Evolutionary conservation across 441 rosid species (phyloP), one percentile per base, ranked within the genome.

Genomic region (Croton setiger): DNA sequence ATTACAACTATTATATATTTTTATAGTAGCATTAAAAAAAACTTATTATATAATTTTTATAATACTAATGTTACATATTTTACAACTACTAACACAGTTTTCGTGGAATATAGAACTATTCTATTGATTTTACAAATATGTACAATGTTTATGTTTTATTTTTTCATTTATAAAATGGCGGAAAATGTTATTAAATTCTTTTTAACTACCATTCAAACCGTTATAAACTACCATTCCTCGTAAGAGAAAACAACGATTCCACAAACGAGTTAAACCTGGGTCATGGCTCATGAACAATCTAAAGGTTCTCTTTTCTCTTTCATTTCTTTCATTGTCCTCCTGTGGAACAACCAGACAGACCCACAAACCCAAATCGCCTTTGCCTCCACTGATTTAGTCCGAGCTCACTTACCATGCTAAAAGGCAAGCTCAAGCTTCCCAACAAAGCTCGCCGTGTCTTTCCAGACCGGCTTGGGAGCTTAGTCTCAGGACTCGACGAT

Each of bases 391-490:
- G 63, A 72, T 62, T 74, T 70, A 9, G 44, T 64, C 69, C 36
- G 64, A 21, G 45, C 61, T 62, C 51, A n/a, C 69, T 58, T 65
- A 48, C 72, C 61, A 86, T 86, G 93, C 84, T 76, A 56, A 83
- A 78, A 71, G 85, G 82, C 60, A 85, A 76, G 80, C 80, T 79
- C 72, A 86, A 83, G 77, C 81, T 81, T 59, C 82, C 88, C 55
- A 81, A 75, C 69, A 76, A 76, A 63, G 79, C 78, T 36, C 70
- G 76, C 55, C 80, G 80, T 18, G 74, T 67, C 36, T 80, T 84
- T 58, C 84, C 88, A 17, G 84, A 85, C 64, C 73, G 81, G 23
- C 85, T 86, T 0, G 89, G 89, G 47, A 84, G 89, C 78, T 69
- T 88, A 51, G 90, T 83, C 15, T 36, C 64, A 7, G 84, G 81